phyloP scores from a whole-genome alignment of 176 grass and related monocot genomes.

The Cenchrus americanus region DNA sequence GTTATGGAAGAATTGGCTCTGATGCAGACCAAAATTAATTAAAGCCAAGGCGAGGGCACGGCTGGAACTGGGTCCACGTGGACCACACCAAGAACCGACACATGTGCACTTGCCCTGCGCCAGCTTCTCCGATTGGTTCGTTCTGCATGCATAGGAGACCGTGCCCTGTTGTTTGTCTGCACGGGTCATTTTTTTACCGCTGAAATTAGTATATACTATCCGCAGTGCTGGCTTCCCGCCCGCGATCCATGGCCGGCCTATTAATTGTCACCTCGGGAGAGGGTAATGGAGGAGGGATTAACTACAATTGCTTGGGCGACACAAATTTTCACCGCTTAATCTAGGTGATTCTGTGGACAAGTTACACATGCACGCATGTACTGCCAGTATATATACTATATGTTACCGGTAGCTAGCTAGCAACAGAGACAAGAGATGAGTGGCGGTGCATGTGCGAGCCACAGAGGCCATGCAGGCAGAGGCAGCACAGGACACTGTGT shows the following conservation, averaged over 20 bases:
- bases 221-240: background rate
- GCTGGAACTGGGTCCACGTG: background rate
- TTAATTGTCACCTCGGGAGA: constrained; percentile 7
- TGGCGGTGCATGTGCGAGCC: background rate
- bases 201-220: constrained; percentile 20
- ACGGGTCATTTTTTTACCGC: background rate
- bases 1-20: background rate
- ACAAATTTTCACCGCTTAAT: background rate
- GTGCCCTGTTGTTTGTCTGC: constrained; percentile 13
- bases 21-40: background rate
- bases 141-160: constrained; percentile 33
- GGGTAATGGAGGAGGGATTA: background rate
- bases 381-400: too few species aligned
- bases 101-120: constrained; percentile 32
- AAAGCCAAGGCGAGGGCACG: background rate
- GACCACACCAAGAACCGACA: constrained; percentile 35
- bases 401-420: too few species aligned
- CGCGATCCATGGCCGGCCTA: background rate
- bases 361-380: background rate
- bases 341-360: background rate
- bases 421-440: too few species aligned
- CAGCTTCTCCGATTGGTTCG: constrained; percentile 30
- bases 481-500: too few species aligned
- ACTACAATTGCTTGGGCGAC: background rate
- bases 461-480: too few species aligned